Conservation (phyloP, 1,139 yeast species). For the Saccharomyces hybrid region DNA sequence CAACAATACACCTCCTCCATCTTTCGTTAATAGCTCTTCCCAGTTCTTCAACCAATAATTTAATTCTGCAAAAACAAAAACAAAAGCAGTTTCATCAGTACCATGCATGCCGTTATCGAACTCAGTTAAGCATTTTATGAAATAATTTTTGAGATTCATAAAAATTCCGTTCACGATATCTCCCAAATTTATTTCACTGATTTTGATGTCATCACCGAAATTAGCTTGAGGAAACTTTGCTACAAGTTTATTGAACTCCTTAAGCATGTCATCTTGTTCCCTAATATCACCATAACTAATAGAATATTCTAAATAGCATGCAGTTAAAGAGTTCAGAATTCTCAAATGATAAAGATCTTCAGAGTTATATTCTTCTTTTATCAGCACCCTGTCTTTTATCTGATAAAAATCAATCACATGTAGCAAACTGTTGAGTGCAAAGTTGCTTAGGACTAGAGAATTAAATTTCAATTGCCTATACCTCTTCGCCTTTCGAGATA, state of each 20-base stretch:
- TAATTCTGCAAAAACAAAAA: slow-evolving; percentile 29
- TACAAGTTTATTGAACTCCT: slow-evolving; percentile 35
- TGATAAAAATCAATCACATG: slow-evolving; percentile 38
- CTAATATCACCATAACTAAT: slow-evolving; percentile 38
- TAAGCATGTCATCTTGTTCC: slow-evolving; percentile 21
- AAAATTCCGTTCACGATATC: slow-evolving; percentile 29
- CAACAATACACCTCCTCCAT: slow-evolving; percentile 38
- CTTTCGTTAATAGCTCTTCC: slow-evolving; percentile 38
- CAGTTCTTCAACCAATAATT: slow-evolving; percentile 39
- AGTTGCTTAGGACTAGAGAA: slow-evolving; percentile 42
- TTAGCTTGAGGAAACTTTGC: slow-evolving; percentile 40
- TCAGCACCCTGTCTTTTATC: slow-evolving; percentile 34
- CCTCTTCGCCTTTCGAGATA: slow-evolving; percentile 42
- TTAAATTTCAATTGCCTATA: slow-evolving; percentile 40
- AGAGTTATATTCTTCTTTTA: slow-evolving; percentile 26
- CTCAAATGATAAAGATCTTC: slow-evolving; percentile 44
- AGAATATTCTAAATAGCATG: slow-evolving; percentile 43
- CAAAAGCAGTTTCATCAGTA: slow-evolving; percentile 1
- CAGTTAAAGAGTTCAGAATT: slow-evolving; percentile 42
- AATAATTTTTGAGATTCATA: slow-evolving; percentile 24
- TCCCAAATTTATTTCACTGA: slow-evolving; percentile 40
- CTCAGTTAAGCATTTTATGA: slow-evolving; percentile 10
- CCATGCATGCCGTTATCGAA: slow-evolving; percentile 3
- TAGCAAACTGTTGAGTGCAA: slow-evolving; percentile 42
- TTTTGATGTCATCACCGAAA: slow-evolving; percentile 43